phyloP scores from a whole-genome alignment of 2,329 filamentous ascomycete genomes.

The Trichophyton verrucosum region DNA sequence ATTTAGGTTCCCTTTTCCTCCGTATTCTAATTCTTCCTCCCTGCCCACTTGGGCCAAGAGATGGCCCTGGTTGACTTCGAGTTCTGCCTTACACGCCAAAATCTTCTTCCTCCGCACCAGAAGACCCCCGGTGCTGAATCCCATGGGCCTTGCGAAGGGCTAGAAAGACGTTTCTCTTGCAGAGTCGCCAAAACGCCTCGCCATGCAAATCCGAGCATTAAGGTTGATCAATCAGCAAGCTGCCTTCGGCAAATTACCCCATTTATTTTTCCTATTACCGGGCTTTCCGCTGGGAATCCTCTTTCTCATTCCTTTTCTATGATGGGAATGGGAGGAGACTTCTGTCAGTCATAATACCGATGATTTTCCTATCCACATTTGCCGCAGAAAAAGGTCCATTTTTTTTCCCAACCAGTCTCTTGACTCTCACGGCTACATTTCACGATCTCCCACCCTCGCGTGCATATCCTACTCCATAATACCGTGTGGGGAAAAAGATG shows the following conservation, averaged over 20 bases:
- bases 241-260: not conserved
- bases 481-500: not conserved
- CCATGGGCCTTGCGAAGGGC: constrained; percentile 1
- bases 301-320: not conserved
- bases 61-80: not conserved
- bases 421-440: not conserved
- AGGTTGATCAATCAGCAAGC: not conserved
- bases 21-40: not conserved
- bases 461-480: not conserved
- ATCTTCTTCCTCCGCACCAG: not conserved
- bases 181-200: constrained; percentile 1
- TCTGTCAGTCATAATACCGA: not conserved
- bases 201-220: constrained; percentile 1
- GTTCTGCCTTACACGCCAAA: constrained; percentile 1
- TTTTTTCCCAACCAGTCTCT: not conserved
- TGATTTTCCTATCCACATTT: not conserved
- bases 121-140: not conserved
- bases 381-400: too few relatives aligned
- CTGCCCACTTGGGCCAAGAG: not conserved
- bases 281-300: not conserved
- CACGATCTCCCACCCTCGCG: not conserved
- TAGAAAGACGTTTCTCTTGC: constrained; percentile 1
- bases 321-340: not conserved
- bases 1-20: constrained; percentile 1
- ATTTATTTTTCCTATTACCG: not conserved